Conservation (phyloP, 2,329 filamentous ascomycete genomes). For the Alternaria panax region DNA sequence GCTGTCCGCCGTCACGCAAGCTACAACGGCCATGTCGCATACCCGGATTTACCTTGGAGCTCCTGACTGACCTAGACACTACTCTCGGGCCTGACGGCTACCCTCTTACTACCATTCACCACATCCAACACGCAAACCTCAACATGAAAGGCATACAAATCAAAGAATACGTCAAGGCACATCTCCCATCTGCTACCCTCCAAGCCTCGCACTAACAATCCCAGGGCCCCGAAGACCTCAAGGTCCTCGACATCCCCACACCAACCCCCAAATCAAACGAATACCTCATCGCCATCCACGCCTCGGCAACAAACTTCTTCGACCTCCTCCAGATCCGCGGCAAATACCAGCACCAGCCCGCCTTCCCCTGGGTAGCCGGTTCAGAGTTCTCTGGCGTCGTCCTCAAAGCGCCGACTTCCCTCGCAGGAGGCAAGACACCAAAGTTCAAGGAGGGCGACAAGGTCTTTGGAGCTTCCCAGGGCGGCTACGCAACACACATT, state of each 20-base stretch:
- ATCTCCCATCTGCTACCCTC: conserved; percentile 12
- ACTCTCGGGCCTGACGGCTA: no score
- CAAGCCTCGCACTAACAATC: conserved; percentile 6
- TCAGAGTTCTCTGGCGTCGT: conserved; percentile 86
- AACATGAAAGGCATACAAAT: conserved; percentile 78
- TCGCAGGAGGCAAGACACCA: conserved; percentile 54
- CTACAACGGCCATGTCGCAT: conserved; percentile 4
- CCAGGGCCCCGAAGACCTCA: conserved; percentile 80
- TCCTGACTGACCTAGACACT: not conserved
- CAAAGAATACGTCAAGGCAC: conserved; percentile 76
- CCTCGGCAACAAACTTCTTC: conserved; percentile 94
- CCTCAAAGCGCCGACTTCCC: conserved; percentile 66
- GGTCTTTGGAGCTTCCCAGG: conserved; percentile 87
- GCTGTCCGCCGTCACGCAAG: conserved; percentile 1
- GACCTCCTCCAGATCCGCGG: conserved; percentile 94
- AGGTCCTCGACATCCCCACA: conserved; percentile 75
- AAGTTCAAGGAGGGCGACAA: conserved; percentile 79
- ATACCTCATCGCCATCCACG: conserved; percentile 87
- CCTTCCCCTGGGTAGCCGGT: conserved; percentile 86
- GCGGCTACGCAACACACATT: conserved; percentile 82
- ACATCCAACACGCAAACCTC: not conserved
- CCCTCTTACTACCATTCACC: no score
- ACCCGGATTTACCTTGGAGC: not conserved
- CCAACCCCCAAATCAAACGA: conserved; percentile 74
- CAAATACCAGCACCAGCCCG: conserved; percentile 92